A percentile compares a stretch with the other conserved stretches of the same genome.
Evolutionary conservation across 768 basidiomycete species (phyloP).

Genomic region (Cubamyces sp.): DNA sequence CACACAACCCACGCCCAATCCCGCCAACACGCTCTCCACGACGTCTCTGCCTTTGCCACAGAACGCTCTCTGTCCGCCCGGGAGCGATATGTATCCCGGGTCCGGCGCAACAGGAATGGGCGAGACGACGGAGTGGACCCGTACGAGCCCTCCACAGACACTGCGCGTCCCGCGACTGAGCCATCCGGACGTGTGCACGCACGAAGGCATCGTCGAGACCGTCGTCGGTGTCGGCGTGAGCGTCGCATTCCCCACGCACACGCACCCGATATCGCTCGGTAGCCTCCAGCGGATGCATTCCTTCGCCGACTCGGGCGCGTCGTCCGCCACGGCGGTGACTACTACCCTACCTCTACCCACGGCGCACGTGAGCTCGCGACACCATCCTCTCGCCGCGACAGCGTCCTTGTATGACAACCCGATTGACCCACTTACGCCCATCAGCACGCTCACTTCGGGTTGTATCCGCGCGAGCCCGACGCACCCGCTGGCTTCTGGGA

Average conservation of each 20-base stretch:
- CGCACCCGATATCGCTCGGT: background rate
- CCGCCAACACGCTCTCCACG: background rate
- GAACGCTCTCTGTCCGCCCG: no score
- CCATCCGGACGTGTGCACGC: constrained; percentile 13
- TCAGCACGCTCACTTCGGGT: no score
- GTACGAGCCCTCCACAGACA: background rate
- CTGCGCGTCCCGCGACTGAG: constrained; percentile 7
- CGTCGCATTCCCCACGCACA: background rate
- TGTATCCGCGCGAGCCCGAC: no score
- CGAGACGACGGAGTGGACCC: background rate
- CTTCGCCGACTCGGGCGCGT: constrained; percentile 2
- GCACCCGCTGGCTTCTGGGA: no score
- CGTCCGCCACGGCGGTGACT: background rate
- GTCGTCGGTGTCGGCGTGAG: background rate
- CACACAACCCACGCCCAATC: background rate
- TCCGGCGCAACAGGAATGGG: no score
- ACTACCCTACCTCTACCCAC: background rate
- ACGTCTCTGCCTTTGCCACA: no score
- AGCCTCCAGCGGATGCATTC: background rate
- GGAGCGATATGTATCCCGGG: no score
- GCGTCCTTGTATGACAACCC: background rate
- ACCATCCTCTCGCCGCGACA: background rate
- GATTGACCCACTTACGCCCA: constrained; percentile 4
- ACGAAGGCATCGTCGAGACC: constrained; percentile 9
- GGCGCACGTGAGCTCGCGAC: background rate